These are phyloP conservation scores for Metarhizium guizhouense DNA, from an alignment of 2,329 filamentous ascomycete genomes.

Conservation along the genomic window DNA sequence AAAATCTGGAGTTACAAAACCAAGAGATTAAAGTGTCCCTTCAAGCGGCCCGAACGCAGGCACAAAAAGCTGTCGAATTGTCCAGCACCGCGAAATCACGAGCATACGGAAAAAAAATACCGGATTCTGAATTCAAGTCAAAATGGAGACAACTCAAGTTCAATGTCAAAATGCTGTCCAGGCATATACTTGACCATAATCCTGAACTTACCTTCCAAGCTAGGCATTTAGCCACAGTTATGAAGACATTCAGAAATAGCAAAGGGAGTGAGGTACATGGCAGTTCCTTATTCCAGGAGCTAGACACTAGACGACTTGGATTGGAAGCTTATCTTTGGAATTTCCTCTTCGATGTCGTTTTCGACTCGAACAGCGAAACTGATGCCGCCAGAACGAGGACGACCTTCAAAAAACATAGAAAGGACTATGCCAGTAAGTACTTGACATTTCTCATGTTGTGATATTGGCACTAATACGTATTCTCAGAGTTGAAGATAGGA, in stretches of 20 bases:
- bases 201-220: neutral
- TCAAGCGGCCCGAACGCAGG: neutral
- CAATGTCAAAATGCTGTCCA: conserved; percentile 5
- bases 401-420: neutral
- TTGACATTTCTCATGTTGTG: neutral
- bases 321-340: neutral
- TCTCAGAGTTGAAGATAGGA: neutral
- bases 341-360: neutral
- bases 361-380: neutral
- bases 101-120: conserved; percentile 6
- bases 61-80: neutral
- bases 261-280: neutral
- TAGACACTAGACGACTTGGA: neutral
- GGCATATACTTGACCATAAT: neutral
- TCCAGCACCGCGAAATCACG: neutral
- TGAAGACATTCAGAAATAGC: neutral
- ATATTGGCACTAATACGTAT: neutral
- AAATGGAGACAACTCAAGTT: conserved; percentile 12
- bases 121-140: conserved; percentile 6
- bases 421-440: neutral
- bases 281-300: neutral
- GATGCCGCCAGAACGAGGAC: neutral
- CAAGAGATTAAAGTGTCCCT: neutral
- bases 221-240: neutral
- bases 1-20: neutral